Evolutionary conservation across 139 green algal species (phyloP), one percentile per base, ranked within the genome.

Genomic region (Pseudopediastrum boryanum): DNA sequence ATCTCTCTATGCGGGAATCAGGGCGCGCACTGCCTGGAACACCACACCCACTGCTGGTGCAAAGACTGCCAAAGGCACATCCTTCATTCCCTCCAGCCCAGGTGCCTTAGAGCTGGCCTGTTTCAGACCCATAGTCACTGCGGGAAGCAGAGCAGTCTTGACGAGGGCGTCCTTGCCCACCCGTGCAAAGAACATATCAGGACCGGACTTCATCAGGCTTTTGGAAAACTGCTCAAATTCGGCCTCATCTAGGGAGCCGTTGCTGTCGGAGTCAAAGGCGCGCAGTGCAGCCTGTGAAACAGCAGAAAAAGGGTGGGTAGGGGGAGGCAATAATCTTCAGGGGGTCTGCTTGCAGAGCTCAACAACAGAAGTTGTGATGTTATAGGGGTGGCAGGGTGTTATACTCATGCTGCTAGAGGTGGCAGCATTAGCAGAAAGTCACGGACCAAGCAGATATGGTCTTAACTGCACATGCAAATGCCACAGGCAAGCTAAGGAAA

Each of bases 141-240:
- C 62, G 7, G 75, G 75, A 36, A 81, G 62, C 46, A 74, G 35
- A 3, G 75, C 75, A 8, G 63, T 68, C 61, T 80, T 72, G 10
- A 74, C 2, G 59, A 80, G 3, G 12, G 74, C 74, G 52, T 80
- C 61, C 61, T 80, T 80, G 61, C 74, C 74, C 4, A 80, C 44
- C 25, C 74, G 61, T 13, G 75, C 75, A 54, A 81, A 81, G 75
- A 81, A 81, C 29, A 66, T 42, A 39, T 81, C 75, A 29, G 62
- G 75, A 71, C 74, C 76, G n/a, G 48, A 63, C 21, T 74, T 76
- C 64, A 82, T 75, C 5, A 82, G 76, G 51, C 38, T 62, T 39
- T 70, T 76, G 36, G 76, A 38, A 56, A 82, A 82, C 29, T 31
- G 50, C 64, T 76, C 64, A 69, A 82, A 82, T 51, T 82, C 76